Conservation (phyloP, 2,329 filamentous ascomycete genomes). For the Myriosclerotinia scirpicola region DNA sequence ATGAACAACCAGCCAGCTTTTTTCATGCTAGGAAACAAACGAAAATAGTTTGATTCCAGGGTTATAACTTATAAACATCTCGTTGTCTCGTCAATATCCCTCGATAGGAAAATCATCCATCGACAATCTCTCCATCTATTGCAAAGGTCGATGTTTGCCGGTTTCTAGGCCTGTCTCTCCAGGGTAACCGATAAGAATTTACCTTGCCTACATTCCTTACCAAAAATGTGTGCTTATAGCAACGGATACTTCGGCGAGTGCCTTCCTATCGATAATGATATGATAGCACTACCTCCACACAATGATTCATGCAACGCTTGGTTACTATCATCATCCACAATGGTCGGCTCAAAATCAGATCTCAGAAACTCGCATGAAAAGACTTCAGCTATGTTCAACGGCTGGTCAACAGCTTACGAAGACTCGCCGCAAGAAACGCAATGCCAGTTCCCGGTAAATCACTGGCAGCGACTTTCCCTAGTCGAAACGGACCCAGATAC, state of each 20-base stretch:
- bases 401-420: background rate
- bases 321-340: slow-evolving; percentile 23
- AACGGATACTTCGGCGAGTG: slow-evolving; percentile 5
- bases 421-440: background rate
- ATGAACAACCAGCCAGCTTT: slow-evolving; percentile 19
- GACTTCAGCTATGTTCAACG: background rate
- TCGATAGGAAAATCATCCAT: slow-evolving; percentile 7
- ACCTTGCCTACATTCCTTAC: slow-evolving; percentile 22
- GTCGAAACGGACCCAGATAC: slow-evolving; percentile 17
- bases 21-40: background rate
- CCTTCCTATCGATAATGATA: slow-evolving; percentile 25
- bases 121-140: slow-evolving; percentile 13
- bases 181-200: slow-evolving; percentile 20
- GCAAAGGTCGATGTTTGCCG: background rate
- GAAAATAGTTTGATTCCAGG: slow-evolving; percentile 9
- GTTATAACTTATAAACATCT: slow-evolving; percentile 23
- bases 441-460: background rate
- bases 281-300: slow-evolving; percentile 21
- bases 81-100: slow-evolving; percentile 24
- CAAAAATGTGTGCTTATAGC: slow-evolving; percentile 20
- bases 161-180: slow-evolving; percentile 10
- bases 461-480: slow-evolving; percentile 19
- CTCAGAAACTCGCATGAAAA: background rate
- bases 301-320: slow-evolving; percentile 13
- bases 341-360: slow-evolving; percentile 20